phyloP scores from a whole-genome alignment of 2,329 filamentous ascomycete species.

The Stemphylium vesicarium region DNA sequence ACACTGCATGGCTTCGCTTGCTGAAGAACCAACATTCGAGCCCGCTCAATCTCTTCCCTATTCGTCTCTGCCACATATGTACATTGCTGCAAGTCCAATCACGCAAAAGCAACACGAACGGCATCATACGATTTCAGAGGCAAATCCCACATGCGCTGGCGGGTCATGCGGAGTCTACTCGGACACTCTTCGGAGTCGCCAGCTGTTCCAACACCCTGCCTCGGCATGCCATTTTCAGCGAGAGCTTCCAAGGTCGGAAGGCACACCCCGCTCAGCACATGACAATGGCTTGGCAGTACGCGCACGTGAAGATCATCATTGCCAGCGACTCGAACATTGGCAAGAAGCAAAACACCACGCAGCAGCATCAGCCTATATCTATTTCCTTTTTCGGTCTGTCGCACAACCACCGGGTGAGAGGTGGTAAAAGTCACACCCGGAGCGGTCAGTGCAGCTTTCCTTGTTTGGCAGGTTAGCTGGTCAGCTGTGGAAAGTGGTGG shows the following conservation, averaged over 20 bases:
- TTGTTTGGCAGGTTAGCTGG: slow-evolving; percentile 5
- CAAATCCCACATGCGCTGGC: background rate
- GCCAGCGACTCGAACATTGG: background rate
- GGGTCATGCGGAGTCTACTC: background rate
- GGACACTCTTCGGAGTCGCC: background rate
- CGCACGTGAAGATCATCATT: background rate
- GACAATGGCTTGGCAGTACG: background rate
- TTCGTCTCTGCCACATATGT: no score
- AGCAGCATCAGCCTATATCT: background rate
- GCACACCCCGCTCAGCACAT: background rate
- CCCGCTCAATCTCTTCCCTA: background rate
- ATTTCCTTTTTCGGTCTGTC: background rate
- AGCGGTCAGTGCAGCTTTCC: slow-evolving; percentile 3
- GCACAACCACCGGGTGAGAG: slow-evolving; percentile 2
- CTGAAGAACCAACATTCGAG: background rate
- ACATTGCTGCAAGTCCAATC: background rate
- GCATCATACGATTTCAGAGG: background rate
- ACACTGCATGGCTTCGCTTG: background rate
- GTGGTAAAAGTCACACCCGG: slow-evolving; percentile 7
- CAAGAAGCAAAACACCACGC: background rate
- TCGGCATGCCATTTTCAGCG: background rate
- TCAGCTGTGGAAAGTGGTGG: slow-evolving; percentile 8
- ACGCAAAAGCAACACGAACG: background rate
- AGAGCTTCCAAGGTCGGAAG: background rate
- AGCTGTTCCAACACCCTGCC: background rate